A percentile compares a stretch with the other conserved stretches of the same genome.
Conservation (phyloP, 2,329 filamentous ascomycete species). For the Lachnellula arida region DNA sequence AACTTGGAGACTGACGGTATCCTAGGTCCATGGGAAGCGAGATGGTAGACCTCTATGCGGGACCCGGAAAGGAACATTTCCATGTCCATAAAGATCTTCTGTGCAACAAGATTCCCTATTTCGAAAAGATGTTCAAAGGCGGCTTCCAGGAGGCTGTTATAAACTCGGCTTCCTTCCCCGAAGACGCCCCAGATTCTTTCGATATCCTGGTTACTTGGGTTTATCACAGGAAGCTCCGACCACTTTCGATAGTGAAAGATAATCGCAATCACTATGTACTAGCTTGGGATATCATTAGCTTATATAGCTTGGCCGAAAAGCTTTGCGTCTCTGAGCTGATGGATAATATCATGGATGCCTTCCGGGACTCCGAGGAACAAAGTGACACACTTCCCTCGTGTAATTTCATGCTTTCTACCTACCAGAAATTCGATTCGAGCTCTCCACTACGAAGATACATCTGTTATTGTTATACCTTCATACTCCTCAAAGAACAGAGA, state of each 20-base stretch:
- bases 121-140: constrained; percentile 16
- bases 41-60: constrained; percentile 15
- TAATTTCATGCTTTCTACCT: no score
- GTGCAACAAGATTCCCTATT: constrained; percentile 7
- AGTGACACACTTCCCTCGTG: no score
- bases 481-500: no score
- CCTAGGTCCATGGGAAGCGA: background rate
- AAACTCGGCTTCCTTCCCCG: constrained; percentile 1
- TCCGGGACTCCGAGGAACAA: background rate
- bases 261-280: background rate
- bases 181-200: constrained; percentile 9
- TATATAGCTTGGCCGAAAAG: constrained; percentile 8
- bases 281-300: background rate
- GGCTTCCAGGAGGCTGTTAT: constrained; percentile 6
- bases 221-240: background rate
- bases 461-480: no score
- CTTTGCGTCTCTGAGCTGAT: constrained; percentile 3
- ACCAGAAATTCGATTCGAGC: no score
- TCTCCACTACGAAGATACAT: no score
- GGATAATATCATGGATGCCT: constrained; percentile 3
- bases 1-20: no score
- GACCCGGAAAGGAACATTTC: background rate
- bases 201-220: constrained; percentile 7
- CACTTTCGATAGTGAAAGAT: background rate
- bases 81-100: constrained; percentile 11